Conservation (phyloP, 179 eudicot species). For the Nepenthes alata region DNA sequence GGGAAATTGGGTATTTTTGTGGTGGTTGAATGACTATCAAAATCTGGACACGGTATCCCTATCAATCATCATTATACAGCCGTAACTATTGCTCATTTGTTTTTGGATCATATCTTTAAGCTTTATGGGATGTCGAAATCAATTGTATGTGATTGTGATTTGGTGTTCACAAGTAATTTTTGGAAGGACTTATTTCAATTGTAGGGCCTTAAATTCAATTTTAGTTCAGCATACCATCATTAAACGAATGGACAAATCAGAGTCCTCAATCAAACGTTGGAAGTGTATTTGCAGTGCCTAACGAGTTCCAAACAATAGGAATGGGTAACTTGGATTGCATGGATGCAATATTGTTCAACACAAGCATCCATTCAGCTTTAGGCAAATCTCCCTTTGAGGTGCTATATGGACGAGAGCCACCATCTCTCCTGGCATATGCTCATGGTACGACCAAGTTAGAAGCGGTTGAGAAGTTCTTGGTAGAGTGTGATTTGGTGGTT, state of each 20-base stretch:
- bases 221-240: background rate
- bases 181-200: background rate
- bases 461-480: background rate
- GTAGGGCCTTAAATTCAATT: background rate
- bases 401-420: background rate
- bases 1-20: background rate
- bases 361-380: background rate
- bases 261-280: background rate
- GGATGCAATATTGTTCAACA: background rate
- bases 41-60: background rate
- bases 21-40: background rate
- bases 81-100: background rate
- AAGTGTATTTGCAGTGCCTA: background rate
- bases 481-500: background rate
- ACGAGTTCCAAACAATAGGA: background rate
- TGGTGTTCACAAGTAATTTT: background rate
- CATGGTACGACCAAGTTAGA: background rate
- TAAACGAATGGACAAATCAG: background rate
- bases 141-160: background rate
- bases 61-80: background rate
- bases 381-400: background rate
- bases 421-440: background rate
- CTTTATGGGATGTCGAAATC: background rate
- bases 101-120: background rate
- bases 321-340: background rate